Evolutionary conservation across 371 early-diverging fungal genomes (phyloP), one percentile per base, ranked within the genome.

Genomic region (Apophysomyces trapeziformis): DNA sequence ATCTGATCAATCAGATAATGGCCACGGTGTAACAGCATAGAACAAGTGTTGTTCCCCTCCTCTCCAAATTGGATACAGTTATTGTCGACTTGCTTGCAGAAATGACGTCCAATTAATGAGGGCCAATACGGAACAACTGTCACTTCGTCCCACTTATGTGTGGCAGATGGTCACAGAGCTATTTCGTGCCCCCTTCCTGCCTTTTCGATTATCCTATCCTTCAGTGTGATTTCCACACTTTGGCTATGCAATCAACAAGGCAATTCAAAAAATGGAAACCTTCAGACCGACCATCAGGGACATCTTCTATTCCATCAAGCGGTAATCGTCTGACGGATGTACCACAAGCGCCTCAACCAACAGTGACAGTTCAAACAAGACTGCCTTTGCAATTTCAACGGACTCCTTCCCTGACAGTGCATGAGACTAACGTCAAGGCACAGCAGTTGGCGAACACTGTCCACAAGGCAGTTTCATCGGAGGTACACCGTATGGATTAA

Each of bases 211-310:
- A 26, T 3, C 32, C 32, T 50, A n/a, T 50, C 21, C 54, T 50
- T 11, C 9, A 9, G n/a, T 50, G 18, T 50, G 2, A 26, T 50
- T 16, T 50, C 21, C 21, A 7, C n/a, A 21, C 21, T 50, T 21
- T 50, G 54, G 21, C 54, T 26, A 50, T 50, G 54, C 21, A 50
- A 7, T 50, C 54, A 9, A 50, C 54, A 21, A 50, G 54, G 54
- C 54, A 11, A 21, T 50, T 50, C 21, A 50, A 16, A 50, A 50
- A 21, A 50, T 21, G 54, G 21, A 16, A 50, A 50, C 21, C 54
- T 50, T 7, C 21, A 7, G 54, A 16, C 21, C 21, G 21, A n/a
- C 18, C 21, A 6, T 26, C 16, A 21, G 5, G 21, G 1, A 26
- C 21, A 5, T 16, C 21, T 2, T 11, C 54, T 7, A 2, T 1